A percentile compares a stretch with the other conserved stretches of the same genome.
phyloP scores from a whole-genome alignment of 2,329 filamentous ascomycete species.

The Fusarium humuli region DNA sequence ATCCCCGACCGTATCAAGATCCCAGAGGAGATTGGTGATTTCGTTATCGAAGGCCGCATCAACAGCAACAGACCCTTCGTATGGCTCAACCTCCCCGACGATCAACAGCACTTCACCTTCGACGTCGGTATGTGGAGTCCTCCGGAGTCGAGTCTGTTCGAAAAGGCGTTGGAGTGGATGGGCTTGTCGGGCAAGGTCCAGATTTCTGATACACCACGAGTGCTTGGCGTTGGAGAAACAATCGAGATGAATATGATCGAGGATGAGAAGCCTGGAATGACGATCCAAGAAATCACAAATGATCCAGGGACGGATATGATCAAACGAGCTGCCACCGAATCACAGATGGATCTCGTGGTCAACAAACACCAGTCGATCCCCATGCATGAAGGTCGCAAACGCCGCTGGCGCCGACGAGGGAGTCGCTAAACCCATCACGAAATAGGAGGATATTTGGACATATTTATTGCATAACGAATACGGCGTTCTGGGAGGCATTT shows the following conservation, averaged over 20 bases:
- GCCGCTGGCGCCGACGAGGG: constrained; percentile 8
- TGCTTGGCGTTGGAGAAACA: constrained; percentile 42
- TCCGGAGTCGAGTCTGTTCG: constrained; percentile 44
- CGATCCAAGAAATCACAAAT: constrained; percentile 5
- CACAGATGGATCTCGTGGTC: constrained; percentile 5
- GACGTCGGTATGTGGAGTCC: constrained; percentile 52
- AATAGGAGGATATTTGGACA: not conserved
- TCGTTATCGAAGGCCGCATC: constrained; percentile 54
- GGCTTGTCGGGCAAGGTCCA: constrained; percentile 44
- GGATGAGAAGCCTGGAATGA: constrained; percentile 10
- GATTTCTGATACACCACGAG: constrained; percentile 36
- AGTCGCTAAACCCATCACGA: not conserved
- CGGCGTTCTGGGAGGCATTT: constrained; percentile 4
- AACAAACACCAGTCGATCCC: constrained; percentile 30
- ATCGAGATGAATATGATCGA: constrained; percentile 28
- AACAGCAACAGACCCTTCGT: constrained; percentile 54
- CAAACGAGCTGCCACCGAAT: constrained; percentile 14
- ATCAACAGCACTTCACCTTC: constrained; percentile 48
- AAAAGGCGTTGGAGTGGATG: constrained; percentile 45
- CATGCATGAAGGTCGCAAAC: constrained; percentile 18
- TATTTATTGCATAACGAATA: constrained; percentile 1
- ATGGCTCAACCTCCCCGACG: constrained; percentile 54
- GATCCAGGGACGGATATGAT: constrained; percentile 13
- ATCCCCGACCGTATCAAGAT: constrained; percentile 52
- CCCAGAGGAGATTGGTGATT: constrained; percentile 53